A percentile compares a stretch with the other conserved stretches of the same genome.
Evolutionary conservation across 2,329 filamentous ascomycete species (phyloP).

Genomic region (Nannizziopsis barbatae): DNA sequence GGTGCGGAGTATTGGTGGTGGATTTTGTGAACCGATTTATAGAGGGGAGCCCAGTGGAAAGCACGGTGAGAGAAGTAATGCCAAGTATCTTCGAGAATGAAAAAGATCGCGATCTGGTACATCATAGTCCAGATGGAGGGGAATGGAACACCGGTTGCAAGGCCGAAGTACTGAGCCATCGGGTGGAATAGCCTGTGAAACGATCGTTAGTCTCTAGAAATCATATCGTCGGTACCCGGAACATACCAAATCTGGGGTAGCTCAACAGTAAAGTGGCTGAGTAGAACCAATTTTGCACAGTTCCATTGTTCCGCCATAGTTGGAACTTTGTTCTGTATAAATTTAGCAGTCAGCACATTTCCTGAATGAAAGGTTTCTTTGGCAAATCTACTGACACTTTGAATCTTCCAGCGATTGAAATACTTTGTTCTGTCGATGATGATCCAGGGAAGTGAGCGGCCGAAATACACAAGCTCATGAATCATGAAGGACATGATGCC

Average conservation of each 20-base stretch:
- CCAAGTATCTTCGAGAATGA: slow-evolving; percentile 92
- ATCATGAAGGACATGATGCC: slow-evolving; percentile 95
- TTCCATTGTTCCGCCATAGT: slow-evolving; percentile 90
- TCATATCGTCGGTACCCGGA: background rate
- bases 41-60: slow-evolving; percentile 88
- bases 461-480: slow-evolving; percentile 93
- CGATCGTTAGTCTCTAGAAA: background rate
- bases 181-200: slow-evolving; percentile 74
- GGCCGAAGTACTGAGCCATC: slow-evolving; percentile 81
- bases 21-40: slow-evolving; percentile 96
- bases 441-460: slow-evolving; percentile 79
- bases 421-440: slow-evolving; percentile 78
- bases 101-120: slow-evolving; percentile 85
- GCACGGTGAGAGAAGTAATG: slow-evolving; percentile 94
- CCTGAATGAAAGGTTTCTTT: background rate
- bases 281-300: slow-evolving; percentile 81
- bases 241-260: slow-evolving; percentile 84
- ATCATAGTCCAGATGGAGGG: slow-evolving; percentile 75
- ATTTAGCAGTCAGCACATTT: slow-evolving; percentile 14
- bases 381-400: slow-evolving; percentile 52
- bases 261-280: slow-evolving; percentile 96
- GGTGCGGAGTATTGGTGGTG: slow-evolving; percentile 98
- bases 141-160: slow-evolving; percentile 81
- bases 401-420: slow-evolving; percentile 91
- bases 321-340: slow-evolving; percentile 62